Base-by-base conservation (phyloP, 2,329 filamentous ascomycete genomes). In the Thielaviopsis cerberus region DNA sequence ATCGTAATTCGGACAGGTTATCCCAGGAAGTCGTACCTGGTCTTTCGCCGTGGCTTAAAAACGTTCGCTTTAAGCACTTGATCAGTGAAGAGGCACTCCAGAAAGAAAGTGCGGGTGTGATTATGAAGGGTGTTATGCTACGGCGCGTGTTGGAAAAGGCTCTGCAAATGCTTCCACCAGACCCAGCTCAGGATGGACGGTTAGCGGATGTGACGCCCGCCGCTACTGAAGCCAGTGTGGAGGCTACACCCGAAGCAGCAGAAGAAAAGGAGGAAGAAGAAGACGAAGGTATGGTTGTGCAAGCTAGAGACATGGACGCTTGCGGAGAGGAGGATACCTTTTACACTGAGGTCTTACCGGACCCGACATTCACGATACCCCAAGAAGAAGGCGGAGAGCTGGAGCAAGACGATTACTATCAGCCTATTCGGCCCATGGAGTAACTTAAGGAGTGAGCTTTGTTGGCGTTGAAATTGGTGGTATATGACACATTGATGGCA, bases 1-100 rank as follows among this genome's bases (percentile, higher is more conserved):
- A 75, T 0, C 80, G 73, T 62, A 71, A 78, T 13, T 70, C 65
- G 51, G 63, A 66, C 5, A 71, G 78, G 51, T 62, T 82, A 26
- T 69, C 67, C 24, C 61, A 64, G 0, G 74, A 78, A 56, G 66
- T 82, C 3, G 63, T 79, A 11, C 52, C 50, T 13, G 54, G 51
- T n/a, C 48, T 61, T 26, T 61, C 59, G 15, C 27, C 53, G 4
- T 61, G 59, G 59, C 59, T 58, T 4, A 37, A 48, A n/a, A 24
- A 58, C 53, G 50, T 58, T 3, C 59, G 56, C 10, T 61, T 58
- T 22, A 61, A 55, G 22, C 57, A 37, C 41, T 20, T 59, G 15
- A 37, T 63, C n/a, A 41, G 57, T 10, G 37, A 54, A 22, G 58
- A 60, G 48, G 41, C 20, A 20, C 23, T 52, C 2, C 34, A 56